phyloP scores from a whole-genome alignment of 192 early-diverging fungal species.

The Linnemannia elongata region DNA sequence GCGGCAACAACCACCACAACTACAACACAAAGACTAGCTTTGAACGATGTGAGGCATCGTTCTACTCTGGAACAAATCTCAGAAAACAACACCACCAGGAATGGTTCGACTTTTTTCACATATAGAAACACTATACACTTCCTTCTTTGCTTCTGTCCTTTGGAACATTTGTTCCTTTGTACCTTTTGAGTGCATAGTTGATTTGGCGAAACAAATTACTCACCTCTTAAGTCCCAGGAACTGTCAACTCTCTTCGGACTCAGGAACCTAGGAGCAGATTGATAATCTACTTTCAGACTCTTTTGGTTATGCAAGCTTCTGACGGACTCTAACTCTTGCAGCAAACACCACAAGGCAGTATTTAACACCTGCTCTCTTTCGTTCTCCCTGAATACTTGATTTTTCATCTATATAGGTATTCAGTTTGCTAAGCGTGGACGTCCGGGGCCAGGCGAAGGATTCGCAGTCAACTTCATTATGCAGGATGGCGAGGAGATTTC shows the following conservation, averaged over 20 bases:
- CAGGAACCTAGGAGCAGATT: background rate
- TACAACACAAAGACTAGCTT: background rate
- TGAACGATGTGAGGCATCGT: background rate
- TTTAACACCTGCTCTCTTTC: background rate
- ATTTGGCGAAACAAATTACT: background rate
- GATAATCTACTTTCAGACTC: background rate
- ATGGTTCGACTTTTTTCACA: background rate
- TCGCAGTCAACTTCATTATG: slow-evolving; percentile 84
- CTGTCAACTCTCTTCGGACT: background rate
- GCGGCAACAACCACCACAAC: background rate
- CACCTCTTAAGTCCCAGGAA: background rate
- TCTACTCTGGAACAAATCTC: background rate
- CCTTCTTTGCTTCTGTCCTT: background rate
- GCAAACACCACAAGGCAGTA: background rate
- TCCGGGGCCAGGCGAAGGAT: slow-evolving; percentile 46
- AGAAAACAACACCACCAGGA: background rate
- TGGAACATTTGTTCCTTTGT: background rate
- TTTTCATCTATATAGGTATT: slow-evolving; percentile 5
- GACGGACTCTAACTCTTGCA: background rate
- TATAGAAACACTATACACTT: background rate
- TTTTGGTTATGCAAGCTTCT: background rate
- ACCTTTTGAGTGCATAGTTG: background rate
- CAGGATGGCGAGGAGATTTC: slow-evolving; percentile 85
- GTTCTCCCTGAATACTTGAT: background rate
- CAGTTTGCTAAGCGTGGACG: slow-evolving; percentile 36